These are phyloP conservation scores for Vigna reflexopilosa DNA, from an alignment of 306 rosid species.

Conservation along the genomic window DNA sequence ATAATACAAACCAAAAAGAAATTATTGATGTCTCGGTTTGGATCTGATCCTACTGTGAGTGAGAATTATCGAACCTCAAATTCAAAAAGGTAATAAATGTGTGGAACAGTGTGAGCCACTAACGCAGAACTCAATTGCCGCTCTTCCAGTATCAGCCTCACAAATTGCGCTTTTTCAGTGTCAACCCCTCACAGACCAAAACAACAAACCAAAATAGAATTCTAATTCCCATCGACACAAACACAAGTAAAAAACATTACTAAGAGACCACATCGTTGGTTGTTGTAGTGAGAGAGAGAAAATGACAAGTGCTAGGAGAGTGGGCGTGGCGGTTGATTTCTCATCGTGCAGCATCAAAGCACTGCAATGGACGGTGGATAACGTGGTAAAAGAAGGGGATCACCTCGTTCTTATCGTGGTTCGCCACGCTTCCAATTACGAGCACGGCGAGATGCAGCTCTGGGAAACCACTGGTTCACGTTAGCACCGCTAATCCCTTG, in stretches of 20 bases:
- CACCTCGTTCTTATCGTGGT: slow-evolving; percentile 63
- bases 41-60: neutral
- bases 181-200: neutral
- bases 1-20: neutral
- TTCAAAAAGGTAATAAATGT: neutral
- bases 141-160: slow-evolving; percentile 23
- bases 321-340: slow-evolving; percentile 94
- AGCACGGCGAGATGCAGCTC: slow-evolving; percentile 85
- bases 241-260: neutral
- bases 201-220: neutral
- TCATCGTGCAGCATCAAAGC: slow-evolving; percentile 78
- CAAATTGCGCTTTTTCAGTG: slow-evolving; percentile 29
- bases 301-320: slow-evolving; percentile 54
- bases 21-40: neutral
- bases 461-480: slow-evolving; percentile 88
- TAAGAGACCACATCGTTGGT: neutral
- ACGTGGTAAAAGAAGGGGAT: slow-evolving; percentile 73
- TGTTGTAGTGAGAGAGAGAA: neutral
- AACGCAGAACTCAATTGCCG: slow-evolving; percentile 17
- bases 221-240: neutral
- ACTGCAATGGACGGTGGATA: slow-evolving; percentile 79
- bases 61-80: neutral
- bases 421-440: slow-evolving; percentile 57
- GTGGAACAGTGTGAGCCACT: neutral
- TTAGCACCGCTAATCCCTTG: slow-evolving; percentile 32